Conservation (phyloP, 257 asterid genomes). For the Cynanchum wilfordii region DNA sequence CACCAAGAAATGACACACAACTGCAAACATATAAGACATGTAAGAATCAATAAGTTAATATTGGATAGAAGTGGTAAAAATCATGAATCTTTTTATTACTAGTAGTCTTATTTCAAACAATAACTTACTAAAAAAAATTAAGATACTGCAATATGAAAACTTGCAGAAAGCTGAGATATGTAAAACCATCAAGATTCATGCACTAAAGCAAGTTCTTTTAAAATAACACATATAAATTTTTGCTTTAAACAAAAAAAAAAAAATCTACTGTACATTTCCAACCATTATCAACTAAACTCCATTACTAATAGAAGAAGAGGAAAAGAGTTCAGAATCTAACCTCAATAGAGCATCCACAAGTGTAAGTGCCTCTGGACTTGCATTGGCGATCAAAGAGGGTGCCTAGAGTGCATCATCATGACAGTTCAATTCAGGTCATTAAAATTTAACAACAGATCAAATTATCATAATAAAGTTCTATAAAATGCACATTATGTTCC, state of each 20-base stretch:
- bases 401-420: slow-evolving; percentile 45
- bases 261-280: neutral
- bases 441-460: neutral
- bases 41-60: neutral
- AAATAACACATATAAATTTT: too few species aligned
- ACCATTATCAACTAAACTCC: slow-evolving; percentile 5
- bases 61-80: neutral
- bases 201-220: neutral
- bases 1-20: slow-evolving; percentile 72
- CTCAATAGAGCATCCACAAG: slow-evolving; percentile 73
- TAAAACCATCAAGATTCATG: neutral
- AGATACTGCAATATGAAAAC: neutral
- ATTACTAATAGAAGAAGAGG: slow-evolving; percentile 2
- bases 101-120: neutral
- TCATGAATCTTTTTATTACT: neutral
- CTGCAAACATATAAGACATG: slow-evolving; percentile 36
- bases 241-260: too few species aligned
- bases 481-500: neutral
- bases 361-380: slow-evolving; percentile 63
- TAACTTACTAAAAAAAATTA: neutral
- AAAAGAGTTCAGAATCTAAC: slow-evolving; percentile 32
- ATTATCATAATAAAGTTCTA: neutral
- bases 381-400: slow-evolving; percentile 64
- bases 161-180: neutral
- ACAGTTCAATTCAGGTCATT: slow-evolving; percentile 3